phyloP scores from a whole-genome alignment of 2,329 filamentous ascomycete genomes.

The Colletotrichum sp. region DNA sequence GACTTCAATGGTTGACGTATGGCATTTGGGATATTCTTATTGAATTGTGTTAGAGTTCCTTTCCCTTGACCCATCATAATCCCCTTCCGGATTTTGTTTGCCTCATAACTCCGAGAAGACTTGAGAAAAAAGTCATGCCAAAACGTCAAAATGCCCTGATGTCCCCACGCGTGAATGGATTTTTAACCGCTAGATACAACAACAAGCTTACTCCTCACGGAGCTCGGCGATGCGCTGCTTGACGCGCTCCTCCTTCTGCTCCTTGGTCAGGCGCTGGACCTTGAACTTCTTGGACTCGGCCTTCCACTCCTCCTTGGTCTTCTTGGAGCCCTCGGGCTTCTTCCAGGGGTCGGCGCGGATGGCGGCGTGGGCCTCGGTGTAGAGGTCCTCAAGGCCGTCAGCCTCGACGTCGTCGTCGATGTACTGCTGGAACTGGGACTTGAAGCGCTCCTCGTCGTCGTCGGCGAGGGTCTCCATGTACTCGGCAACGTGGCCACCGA shows the following conservation, averaged over 20 bases:
- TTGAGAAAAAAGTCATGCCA: conserved; percentile 16
- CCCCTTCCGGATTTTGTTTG: conserved; percentile 16
- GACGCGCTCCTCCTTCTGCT: conserved; percentile 82
- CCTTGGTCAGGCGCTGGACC: conserved; percentile 78
- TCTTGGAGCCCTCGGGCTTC: conserved; percentile 86
- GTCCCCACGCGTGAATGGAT: neutral
- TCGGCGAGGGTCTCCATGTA: conserved; percentile 99
- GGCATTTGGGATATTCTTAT: conserved; percentile 23
- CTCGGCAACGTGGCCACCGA: conserved; percentile 96
- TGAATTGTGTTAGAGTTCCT: conserved; percentile 17
- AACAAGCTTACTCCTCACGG: conserved; percentile 52
- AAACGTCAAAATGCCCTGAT: conserved; percentile 19
- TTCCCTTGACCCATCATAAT: conserved; percentile 16
- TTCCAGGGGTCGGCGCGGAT: conserved; percentile 99
- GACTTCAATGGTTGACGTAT: conserved; percentile 11
- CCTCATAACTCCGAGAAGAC: conserved; percentile 21
- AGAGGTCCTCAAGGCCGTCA: conserved; percentile 95
- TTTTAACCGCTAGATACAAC: conserved; percentile 9
- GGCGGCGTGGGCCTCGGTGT: conserved; percentile 90
- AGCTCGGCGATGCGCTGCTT: conserved; percentile 91
- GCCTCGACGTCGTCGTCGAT: conserved; percentile 96
- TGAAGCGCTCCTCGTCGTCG: conserved; percentile 99
- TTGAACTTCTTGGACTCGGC: conserved; percentile 91
- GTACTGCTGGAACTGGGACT: conserved; percentile 97
- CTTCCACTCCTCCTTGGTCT: conserved; percentile 98